Evolutionary conservation across 2,329 filamentous ascomycete genomes (phyloP).

Genomic region (Helicocarpus griseus): DNA sequence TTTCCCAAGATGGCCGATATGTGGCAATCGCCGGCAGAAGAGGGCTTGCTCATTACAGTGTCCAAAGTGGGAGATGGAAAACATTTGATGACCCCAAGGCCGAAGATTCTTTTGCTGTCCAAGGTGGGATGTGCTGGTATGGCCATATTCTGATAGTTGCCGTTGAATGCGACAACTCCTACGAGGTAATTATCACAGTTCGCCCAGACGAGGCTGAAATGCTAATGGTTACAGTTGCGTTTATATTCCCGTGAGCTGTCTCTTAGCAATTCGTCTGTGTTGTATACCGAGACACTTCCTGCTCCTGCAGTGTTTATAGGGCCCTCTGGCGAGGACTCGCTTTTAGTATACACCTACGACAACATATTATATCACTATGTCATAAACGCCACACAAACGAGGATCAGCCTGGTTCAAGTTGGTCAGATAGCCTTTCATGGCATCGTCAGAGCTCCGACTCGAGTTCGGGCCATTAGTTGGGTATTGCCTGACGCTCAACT

Average conservation of each 20-base stretch:
- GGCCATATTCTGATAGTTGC: constrained; percentile 90
- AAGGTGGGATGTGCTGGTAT: constrained; percentile 98
- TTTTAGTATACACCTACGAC: constrained; percentile 94
- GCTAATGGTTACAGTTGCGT: constrained; percentile 48
- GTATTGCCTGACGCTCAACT: constrained; percentile 85
- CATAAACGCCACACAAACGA: constrained; percentile 61
- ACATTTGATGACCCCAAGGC: constrained; percentile 71
- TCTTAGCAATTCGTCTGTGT: constrained; percentile 60
- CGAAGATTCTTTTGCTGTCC: constrained; percentile 84
- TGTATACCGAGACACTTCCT: constrained; percentile 68
- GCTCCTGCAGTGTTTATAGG: constrained; percentile 85
- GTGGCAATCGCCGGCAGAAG: constrained; percentile 90
- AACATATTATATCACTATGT: constrained; percentile 94
- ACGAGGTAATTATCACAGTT: constrained; percentile 46
- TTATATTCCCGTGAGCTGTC: constrained; percentile 80
- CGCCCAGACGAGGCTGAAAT: background rate
- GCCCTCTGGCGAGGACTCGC: constrained; percentile 82
- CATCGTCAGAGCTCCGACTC: constrained; percentile 84
- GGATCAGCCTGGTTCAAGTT: constrained; percentile 76
- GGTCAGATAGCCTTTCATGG: constrained; percentile 96
- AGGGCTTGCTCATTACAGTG: constrained; percentile 89
- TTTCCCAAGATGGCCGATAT: constrained; percentile 87
- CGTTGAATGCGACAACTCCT: constrained; percentile 73
- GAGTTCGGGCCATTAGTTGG: constrained; percentile 91
- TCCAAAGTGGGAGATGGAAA: constrained; percentile 91